Evolutionary conservation across 1,284 basidiomycete species (phyloP), one percentile per base, ranked within the genome.

Genomic region (Ceratobasidium sp.): DNA sequence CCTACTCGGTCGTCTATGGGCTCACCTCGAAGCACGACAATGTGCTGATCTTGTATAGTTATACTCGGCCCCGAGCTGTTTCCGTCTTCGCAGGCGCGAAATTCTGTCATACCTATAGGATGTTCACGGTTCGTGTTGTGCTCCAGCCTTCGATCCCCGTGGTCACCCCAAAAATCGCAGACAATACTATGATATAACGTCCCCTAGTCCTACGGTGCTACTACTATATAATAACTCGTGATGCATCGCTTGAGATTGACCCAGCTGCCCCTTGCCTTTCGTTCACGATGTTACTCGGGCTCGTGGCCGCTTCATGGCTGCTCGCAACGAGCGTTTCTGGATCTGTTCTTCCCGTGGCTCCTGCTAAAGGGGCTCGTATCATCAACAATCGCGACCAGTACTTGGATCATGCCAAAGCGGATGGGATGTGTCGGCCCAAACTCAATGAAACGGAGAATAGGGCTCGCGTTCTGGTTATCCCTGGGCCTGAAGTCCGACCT

Each of bases 341-440:
- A 13, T 46, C 44, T 5, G 64, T 26, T 49, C n/a, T 15, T 12
- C 44, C 46, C 64, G 20, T 20, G 28, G 10, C 33, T 42, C 39
- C 13, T 12, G 6, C 23, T 33, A 2, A 15, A 15, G 60, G 13
- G 39, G 39, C 10, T 26, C 20, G 23, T 23, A n/a, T 67, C 18
- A 67, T 26, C 18, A 67, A 49, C 23, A 13, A 51, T n/a, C 40
- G 64, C n/a, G 28, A 67, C 20, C 33, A 39, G 2, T 67, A 67
- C 23, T 49, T 33, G 40, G 12, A 23, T 6, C 26, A 51, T 12
- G 64, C 64, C 23, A 39, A 49, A 7, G 33, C 9, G 42, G 4
- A 51, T 42, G 66, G 66, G 10, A 68, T 68, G 66, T 68, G 66
- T 49, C 2, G 33, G 10, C 44, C 44, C 44, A 68, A 68, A 15